Percentiles rank a stretch among this genome's conserved stretches.
phyloP scores from a whole-genome alignment of 2,329 filamentous ascomycete species.

The Botryosphaeria agaves region DNA sequence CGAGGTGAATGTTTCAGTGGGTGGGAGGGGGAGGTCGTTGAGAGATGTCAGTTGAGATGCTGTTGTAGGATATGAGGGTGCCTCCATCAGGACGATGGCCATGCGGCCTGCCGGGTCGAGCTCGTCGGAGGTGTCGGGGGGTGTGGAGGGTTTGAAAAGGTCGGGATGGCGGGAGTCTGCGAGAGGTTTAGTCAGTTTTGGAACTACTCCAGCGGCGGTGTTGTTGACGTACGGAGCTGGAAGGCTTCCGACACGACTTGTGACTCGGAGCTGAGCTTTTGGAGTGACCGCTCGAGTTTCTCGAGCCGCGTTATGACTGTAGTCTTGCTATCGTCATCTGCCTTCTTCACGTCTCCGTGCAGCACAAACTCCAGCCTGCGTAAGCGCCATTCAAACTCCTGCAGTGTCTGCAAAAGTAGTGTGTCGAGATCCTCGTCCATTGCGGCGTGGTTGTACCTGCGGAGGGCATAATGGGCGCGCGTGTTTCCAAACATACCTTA shows the following conservation, averaged over 20 bases:
- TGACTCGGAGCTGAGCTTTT: constrained; percentile 21
- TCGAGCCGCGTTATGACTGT: constrained; percentile 17
- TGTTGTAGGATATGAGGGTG: constrained; percentile 21
- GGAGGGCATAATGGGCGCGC: too few relatives aligned
- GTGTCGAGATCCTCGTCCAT: too few relatives aligned
- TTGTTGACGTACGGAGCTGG: constrained; percentile 20
- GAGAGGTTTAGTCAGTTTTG: too few relatives aligned
- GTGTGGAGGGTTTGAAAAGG: constrained; percentile 10
- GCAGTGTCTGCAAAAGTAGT: constrained; percentile 21
- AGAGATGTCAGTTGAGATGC: constrained; percentile 27
- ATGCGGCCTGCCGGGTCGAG: constrained; percentile 4
- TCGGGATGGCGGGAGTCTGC: constrained; percentile 22
- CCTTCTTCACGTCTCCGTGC: constrained; percentile 12
- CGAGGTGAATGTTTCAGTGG: constrained; percentile 26
- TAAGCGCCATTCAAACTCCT: constrained; percentile 26
- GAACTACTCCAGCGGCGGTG: too few relatives aligned
- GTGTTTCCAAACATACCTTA: too few relatives aligned
- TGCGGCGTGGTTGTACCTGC: too few relatives aligned
- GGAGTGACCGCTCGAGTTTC: constrained; percentile 18
- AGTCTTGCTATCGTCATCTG: constrained; percentile 1
- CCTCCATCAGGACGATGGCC: constrained; percentile 25
- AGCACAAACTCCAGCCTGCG: constrained; percentile 25
- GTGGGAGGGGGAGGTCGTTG: constrained; percentile 24
- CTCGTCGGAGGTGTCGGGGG: constrained; percentile 4
- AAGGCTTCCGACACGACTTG: constrained; percentile 21